Evolutionary conservation across 1,284 basidiomycete species (phyloP).

Genomic region (Ceratobasidium sp.): DNA sequence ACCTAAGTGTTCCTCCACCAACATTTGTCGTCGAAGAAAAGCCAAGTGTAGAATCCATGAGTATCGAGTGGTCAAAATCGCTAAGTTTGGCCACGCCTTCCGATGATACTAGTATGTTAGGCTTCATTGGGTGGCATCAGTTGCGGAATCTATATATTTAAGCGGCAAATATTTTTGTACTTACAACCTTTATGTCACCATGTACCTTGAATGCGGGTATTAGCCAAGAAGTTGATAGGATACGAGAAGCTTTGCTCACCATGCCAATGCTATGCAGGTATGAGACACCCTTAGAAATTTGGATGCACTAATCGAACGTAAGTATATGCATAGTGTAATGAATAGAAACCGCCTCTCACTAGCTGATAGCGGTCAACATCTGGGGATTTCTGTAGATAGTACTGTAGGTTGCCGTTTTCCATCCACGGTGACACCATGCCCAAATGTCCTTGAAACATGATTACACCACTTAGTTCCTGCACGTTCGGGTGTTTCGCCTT

Average conservation of each 20-base stretch:
- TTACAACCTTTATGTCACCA: constrained; percentile 20
- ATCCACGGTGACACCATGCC: constrained; percentile 10
- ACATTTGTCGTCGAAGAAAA: constrained; percentile 16
- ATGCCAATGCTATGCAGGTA: constrained; percentile 10
- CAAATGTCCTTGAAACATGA: neutral
- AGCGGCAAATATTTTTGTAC: neutral
- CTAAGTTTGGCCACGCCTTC: constrained; percentile 4
- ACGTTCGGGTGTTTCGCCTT: neutral
- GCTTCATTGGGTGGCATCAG: neutral
- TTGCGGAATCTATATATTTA: too few species aligned
- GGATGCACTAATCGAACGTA: neutral
- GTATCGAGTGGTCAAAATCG: constrained; percentile 24
- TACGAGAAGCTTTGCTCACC: neutral
- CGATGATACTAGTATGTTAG: constrained; percentile 13
- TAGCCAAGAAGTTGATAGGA: neutral
- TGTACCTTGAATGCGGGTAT: constrained; percentile 1
- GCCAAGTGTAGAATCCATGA: neutral
- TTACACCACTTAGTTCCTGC: neutral
- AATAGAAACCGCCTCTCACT: neutral
- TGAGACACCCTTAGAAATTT: neutral
- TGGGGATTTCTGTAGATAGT: neutral
- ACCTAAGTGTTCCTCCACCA: constrained; percentile 22
- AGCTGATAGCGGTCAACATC: neutral
- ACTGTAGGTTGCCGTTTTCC: neutral
- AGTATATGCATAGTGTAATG: neutral